phyloP scores from a whole-genome alignment of 2,329 filamentous ascomycete genomes.

The Curvularia lunata region DNA sequence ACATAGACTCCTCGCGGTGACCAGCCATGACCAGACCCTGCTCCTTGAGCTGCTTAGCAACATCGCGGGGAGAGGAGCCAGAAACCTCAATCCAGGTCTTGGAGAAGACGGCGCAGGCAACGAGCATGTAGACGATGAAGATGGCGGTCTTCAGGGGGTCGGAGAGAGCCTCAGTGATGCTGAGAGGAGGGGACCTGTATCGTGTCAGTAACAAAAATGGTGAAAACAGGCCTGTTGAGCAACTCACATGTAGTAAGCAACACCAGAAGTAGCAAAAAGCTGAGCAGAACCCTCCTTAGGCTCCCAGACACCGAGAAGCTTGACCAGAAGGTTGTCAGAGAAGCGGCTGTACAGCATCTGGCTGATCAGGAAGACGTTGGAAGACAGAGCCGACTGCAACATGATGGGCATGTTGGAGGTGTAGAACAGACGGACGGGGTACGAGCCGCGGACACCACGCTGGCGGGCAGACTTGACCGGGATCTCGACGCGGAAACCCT shows the following conservation, averaged over 20 bases:
- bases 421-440: slow-evolving; percentile 99
- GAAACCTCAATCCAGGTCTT: slow-evolving; percentile 99
- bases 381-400: slow-evolving; percentile 97
- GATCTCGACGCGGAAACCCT: slow-evolving; percentile 99
- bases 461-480: slow-evolving; percentile 99
- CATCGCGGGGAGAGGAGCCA: slow-evolving; percentile 94
- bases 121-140: slow-evolving; percentile 97
- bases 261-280: slow-evolving; percentile 89
- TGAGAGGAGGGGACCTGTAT: slow-evolving; percentile 78
- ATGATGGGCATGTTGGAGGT: slow-evolving; percentile 99
- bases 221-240: neutral
- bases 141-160: slow-evolving; percentile 96
- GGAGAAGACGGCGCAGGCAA: slow-evolving; percentile 96
- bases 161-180: slow-evolving; percentile 94
- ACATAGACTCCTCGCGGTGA: slow-evolving; percentile 99
- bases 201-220: slow-evolving; percentile 19
- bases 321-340: slow-evolving; percentile 97
- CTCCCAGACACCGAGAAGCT: slow-evolving; percentile 98
- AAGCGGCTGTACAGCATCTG: slow-evolving; percentile 99
- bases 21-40: slow-evolving; percentile 99
- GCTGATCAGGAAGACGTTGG: slow-evolving; percentile 98
- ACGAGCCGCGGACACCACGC: slow-evolving; percentile 96
- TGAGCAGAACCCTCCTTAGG: slow-evolving; percentile 94
- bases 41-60: slow-evolving; percentile 99
- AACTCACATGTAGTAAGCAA: slow-evolving; percentile 92